Conservation (phyloP, 2,329 filamentous ascomycete genomes). For the Tolypocladium paradoxum region DNA sequence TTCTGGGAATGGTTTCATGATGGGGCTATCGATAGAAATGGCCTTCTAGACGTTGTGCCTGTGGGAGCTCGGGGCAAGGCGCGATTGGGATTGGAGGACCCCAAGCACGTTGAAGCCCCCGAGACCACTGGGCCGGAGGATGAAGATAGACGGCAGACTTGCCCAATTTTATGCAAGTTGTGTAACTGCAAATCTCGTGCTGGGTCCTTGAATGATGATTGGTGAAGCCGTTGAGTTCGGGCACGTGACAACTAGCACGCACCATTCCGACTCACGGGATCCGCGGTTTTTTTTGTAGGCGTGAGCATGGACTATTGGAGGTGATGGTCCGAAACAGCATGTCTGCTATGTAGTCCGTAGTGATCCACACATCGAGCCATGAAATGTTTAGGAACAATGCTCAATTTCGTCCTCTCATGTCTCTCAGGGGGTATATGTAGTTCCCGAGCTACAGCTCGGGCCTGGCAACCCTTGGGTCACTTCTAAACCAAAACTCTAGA, state of each 20-base stretch:
- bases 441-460: not conserved
- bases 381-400: not conserved
- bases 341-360: no score
- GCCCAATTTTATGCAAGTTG: not conserved
- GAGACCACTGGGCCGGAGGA: slow-evolving; percentile 13
- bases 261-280: no score
- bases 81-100: slow-evolving; percentile 23
- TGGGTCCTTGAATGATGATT: not conserved
- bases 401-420: not conserved
- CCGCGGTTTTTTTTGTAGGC: no score
- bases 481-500: not conserved
- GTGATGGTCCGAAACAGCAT: no score
- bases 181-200: not conserved
- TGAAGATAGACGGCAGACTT: slow-evolving; percentile 1
- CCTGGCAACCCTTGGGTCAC: not conserved
- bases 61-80: not conserved
- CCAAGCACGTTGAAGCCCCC: slow-evolving; percentile 11
- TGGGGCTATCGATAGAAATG: slow-evolving; percentile 20
- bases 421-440: not conserved
- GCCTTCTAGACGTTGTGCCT: slow-evolving; percentile 15
- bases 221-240: not conserved
- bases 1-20: slow-evolving; percentile 24
- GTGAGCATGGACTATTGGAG: no score
- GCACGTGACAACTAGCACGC: no score
- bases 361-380: not conserved